Conservation (phyloP, 352 stramenopile genomes). For the Aphanomyces invadans region DNA sequence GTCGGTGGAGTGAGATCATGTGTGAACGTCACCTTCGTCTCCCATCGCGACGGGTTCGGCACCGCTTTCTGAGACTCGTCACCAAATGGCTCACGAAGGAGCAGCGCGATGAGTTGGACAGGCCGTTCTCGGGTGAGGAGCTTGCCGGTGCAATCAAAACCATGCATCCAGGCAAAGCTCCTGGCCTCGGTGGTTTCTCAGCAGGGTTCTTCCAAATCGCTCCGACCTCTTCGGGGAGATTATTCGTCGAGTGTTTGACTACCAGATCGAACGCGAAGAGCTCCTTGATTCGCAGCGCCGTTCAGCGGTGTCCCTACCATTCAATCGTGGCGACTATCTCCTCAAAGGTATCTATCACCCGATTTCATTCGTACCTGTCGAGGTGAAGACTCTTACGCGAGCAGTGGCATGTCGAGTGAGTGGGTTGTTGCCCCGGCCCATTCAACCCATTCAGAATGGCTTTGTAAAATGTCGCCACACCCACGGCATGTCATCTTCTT, state of each 20-base stretch:
- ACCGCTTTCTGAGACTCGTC: neutral
- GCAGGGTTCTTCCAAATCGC: constrained; percentile 29
- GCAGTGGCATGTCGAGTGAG: constrained; percentile 17
- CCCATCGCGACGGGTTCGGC: neutral
- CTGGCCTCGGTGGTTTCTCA: constrained; percentile 22
- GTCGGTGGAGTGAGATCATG: neutral
- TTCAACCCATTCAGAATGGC: constrained; percentile 29
- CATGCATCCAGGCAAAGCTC: neutral
- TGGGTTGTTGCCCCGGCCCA: neutral
- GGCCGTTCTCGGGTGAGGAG: neutral
- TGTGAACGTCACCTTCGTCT: neutral
- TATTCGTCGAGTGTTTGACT: constrained; percentile 25
- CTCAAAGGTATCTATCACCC: constrained; percentile 26
- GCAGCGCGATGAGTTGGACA: neutral
- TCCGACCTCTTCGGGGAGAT: constrained; percentile 27
- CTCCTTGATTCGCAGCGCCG: constrained; percentile 26
- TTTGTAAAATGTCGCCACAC: constrained; percentile 23
- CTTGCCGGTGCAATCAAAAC: neutral
- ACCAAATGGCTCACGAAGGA: neutral
- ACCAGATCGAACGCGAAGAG: constrained; percentile 21
- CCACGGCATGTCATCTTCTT: constrained; percentile 26
- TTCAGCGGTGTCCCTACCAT: constrained; percentile 24
- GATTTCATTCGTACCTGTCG: constrained; percentile 29
- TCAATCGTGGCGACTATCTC: constrained; percentile 20
- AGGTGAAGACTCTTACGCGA: constrained; percentile 28